Evolutionary conservation across 352 stramenopile genomes (phyloP), one percentile per base, ranked within the genome.

Genomic region (Pythium rhizo-oryzae): DNA sequence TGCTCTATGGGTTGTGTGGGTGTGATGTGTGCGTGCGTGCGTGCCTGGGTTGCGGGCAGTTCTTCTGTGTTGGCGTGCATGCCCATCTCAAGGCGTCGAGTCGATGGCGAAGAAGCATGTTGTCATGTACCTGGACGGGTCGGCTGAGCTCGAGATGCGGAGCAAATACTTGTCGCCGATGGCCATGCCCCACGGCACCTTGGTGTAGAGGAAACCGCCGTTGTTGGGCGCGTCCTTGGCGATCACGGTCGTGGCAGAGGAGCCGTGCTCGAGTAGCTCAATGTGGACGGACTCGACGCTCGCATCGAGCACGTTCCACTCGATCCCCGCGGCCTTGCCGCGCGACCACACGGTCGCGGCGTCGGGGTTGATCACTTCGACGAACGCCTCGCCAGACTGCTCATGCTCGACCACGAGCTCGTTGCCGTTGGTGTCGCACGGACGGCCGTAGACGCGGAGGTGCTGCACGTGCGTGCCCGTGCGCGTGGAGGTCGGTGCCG

Each of bases 121-220:
- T 6, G 82, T 90, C 56, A 84, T 81, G 58, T 73, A 92, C 8
- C 83, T 81, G 12, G 73, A 68, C 15, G 69, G 55, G 23, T 82
- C 75, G 11, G 72, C 70, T 0, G 69, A 68, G 43, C 76, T 77
- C 46, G 78, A 88, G 44, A 96, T 72, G 25, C 82, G 81, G 30
- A 96, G 62, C 62, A 94, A 92, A 79, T 94, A 96, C 53, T 86
- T 88, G 59, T 79, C 75, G 50, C 87, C 87, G 54, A 74, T 82
- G 37, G 85, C 77, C 81, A 96, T 92, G 47, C 87, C 87, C 87
- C 87, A 96, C n/a, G 85, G 87, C 50, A 96, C 87, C 54, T 85
- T 87, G 44, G 67, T 71, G 65, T 94, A 93, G 21, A 72, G 79
- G 60, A 91, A 96, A 8, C 71, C 79, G 46, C 87, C 87, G 19